Conservation (phyloP, 2,329 filamentous ascomycete genomes). For the Beauveria medogensis region DNA sequence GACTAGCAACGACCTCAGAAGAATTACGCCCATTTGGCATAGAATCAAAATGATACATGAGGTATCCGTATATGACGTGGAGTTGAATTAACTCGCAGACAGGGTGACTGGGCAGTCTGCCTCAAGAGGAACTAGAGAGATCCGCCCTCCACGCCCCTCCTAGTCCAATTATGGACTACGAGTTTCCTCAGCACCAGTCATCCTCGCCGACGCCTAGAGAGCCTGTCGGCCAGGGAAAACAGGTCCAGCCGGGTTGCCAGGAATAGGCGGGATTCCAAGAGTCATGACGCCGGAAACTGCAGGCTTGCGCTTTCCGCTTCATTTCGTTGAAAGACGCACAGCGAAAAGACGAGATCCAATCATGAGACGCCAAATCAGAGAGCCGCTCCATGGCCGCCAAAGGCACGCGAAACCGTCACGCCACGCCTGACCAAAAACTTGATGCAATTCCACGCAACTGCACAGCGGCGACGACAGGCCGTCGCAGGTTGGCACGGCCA, state of each 20-base stretch:
- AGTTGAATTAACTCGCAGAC: not conserved
- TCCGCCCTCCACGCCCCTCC: constrained; percentile 3
- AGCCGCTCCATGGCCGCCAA: not conserved
- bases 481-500: not conserved
- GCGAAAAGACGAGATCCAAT: not conserved
- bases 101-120: not conserved
- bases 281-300: not conserved
- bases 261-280: not conserved
- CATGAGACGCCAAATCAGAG: not conserved
- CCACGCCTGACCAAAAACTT: not conserved
- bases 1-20: not conserved
- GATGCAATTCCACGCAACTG: not conserved
- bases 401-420: constrained; percentile 8
- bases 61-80: not conserved
- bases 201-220: not conserved
- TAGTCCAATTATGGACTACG: not conserved
- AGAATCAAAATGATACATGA: not conserved
- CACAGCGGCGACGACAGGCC: not conserved
- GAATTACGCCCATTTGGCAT: not conserved
- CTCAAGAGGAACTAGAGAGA: not conserved
- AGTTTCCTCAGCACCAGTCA: not conserved
- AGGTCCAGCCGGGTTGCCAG: not conserved
- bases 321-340: not conserved
- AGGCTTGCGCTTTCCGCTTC: too few species aligned
- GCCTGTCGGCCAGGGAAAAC: not conserved